Base-by-base conservation (phyloP, 2,329 filamentous ascomycete genomes). In the Penicillium sp. region DNA sequence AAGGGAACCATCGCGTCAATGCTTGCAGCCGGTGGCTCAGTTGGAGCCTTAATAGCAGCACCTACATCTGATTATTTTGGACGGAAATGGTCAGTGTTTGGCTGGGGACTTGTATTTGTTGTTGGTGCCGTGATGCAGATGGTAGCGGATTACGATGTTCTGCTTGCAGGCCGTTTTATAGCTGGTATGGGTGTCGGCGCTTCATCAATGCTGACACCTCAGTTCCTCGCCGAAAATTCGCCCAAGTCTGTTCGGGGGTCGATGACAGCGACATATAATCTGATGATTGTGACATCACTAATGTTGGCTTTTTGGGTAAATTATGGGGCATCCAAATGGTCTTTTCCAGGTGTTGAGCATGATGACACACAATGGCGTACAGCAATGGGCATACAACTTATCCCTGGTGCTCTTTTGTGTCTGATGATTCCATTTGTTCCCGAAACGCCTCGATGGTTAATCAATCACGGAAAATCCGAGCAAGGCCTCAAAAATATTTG, bases 211-310 rank as follows among this genome's bases (percentile, higher is more conserved):
- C 48, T 75, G 34, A 70, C 71, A 1, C 75, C 75, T 7, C 68
- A 75, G 23, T 77, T 71, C 49, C 63, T 76, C 1, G 68, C 71
- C 1, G 75, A 77, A 49, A 75, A 72, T 44, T 67, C 70, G 0
- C 74, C 74, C 3, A 75, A 73, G 44, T 70, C 69, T 7, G 64
- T 76, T 13, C 68, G 73, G 46, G 74, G 74, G 0, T 70, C 72
- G 2, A 64, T 76, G 30, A 75, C 73, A 1, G 71, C 73, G 4
- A 65, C 69, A 0, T 77, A 75, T 51, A 74, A 75, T 46, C 54
- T 75, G 9, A 71, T 73, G 59, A 74, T 75, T 41, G 64, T 74
- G 18, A 42, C 68, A 2, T 69, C 70, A 0, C 57, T 74, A 0
- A 65, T 66, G 8, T 57, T 73, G 7, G 70, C 68, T 7, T 61